Evolutionary conservation across 345 rosid genomes (phyloP).

Genomic region (Angophora floribunda): DNA sequence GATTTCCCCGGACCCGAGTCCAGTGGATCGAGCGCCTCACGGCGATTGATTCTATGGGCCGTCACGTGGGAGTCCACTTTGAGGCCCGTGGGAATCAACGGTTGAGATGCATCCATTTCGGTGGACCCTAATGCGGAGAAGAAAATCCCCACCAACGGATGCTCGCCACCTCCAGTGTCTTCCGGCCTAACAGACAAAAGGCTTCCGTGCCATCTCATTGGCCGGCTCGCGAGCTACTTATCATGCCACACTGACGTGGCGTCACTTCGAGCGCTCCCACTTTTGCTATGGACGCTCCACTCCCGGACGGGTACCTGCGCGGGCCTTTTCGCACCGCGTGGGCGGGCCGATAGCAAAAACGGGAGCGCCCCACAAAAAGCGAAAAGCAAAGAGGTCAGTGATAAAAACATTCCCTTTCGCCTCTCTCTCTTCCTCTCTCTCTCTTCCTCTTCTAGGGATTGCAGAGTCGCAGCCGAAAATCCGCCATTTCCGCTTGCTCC

Average conservation of each 20-base stretch:
- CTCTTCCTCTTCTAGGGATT: conserved; percentile 22
- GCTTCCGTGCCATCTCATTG: not conserved
- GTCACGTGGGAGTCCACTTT: not conserved
- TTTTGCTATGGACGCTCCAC: not conserved
- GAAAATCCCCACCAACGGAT: not conserved
- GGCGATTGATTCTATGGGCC: not conserved
- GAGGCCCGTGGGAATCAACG: not conserved
- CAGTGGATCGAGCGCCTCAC: not conserved
- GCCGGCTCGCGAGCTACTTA: not conserved
- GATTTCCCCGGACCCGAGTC: not conserved
- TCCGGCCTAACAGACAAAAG: not conserved
- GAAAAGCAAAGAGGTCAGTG: not conserved
- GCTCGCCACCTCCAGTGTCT: not conserved
- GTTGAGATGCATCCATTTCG: not conserved
- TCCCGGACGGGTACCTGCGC: not conserved
- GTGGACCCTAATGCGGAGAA: not conserved
- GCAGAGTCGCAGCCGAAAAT: conserved; percentile 25
- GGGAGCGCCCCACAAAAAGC: conserved; percentile 20
- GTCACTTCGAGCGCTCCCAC: not conserved
- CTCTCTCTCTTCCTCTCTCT: conserved; percentile 11
- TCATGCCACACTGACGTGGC: not conserved
- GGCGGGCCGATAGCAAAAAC: conserved; percentile 7
- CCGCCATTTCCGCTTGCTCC: not conserved
- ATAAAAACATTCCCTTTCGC: conserved; percentile 12
- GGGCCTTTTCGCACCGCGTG: not conserved